Conservation (phyloP, 192 early-diverging fungal species). For the Rhizophagus sp. region DNA sequence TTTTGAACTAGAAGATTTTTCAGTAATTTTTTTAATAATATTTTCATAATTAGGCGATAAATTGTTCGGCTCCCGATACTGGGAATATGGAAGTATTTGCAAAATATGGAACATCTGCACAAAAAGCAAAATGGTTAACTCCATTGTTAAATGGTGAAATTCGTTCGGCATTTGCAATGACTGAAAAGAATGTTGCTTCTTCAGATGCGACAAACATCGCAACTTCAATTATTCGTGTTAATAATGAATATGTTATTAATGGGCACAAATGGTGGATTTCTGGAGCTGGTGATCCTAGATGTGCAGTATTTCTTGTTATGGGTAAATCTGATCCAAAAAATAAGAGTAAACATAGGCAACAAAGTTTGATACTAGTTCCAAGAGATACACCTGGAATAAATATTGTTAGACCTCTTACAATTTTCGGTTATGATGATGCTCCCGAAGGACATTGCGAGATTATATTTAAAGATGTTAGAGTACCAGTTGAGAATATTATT, state of each 20-base stretch:
- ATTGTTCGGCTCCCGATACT: conserved; percentile 94
- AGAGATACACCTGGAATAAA: conserved; percentile 79
- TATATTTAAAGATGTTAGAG: conserved; percentile 82
- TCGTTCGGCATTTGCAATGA: conserved; percentile 98
- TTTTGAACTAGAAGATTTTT: neutral
- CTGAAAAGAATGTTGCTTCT: conserved; percentile 91
- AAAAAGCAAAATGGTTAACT: conserved; percentile 77
- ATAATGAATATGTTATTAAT: conserved; percentile 69
- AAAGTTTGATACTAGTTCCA: conserved; percentile 88
- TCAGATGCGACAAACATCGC: conserved; percentile 98
- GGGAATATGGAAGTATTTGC: conserved; percentile 99
- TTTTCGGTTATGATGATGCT: conserved; percentile 97
- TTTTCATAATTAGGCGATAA: conserved; percentile 61
- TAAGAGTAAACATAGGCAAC: conserved; percentile 77
- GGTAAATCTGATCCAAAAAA: conserved; percentile 79
- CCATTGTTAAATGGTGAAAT: conserved; percentile 91
- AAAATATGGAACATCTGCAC: conserved; percentile 85
- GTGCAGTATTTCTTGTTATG: conserved; percentile 89
- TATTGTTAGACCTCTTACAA: conserved; percentile 80
- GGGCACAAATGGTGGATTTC: conserved; percentile 99
- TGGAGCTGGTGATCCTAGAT: conserved; percentile 94
- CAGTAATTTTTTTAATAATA: neutral
- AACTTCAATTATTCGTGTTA: conserved; percentile 70
- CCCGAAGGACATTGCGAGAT: conserved; percentile 97
- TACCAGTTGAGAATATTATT: conserved; percentile 86